phyloP scores from a whole-genome alignment of 768 basidiomycete genomes.

The Tephrocybe rancida region DNA sequence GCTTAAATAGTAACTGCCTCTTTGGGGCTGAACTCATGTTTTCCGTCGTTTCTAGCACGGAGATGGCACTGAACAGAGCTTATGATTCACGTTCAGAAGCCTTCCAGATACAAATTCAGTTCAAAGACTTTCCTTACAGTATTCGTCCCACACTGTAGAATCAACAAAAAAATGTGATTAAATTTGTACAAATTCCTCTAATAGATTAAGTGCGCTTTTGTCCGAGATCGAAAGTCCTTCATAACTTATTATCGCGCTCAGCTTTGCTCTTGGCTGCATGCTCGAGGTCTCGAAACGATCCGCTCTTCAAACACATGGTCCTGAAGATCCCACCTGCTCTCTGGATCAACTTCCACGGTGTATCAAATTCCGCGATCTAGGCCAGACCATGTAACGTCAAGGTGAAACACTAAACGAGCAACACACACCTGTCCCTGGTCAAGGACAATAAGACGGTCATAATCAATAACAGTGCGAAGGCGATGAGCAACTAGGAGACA shows the following conservation, averaged over 20 bases:
- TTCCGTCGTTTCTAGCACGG: too few relatives aligned
- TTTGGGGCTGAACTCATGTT: too few relatives aligned
- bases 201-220: too few relatives aligned
- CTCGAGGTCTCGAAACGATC: constrained; percentile 25
- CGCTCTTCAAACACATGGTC: constrained; percentile 28
- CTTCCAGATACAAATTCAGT: too few relatives aligned
- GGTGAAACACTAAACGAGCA: neutral
- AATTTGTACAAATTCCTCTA: too few relatives aligned
- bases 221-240: too few relatives aligned
- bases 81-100: too few relatives aligned
- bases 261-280: constrained; percentile 21
- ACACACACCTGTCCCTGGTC: constrained; percentile 60
- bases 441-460: constrained; percentile 79
- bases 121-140: too few relatives aligned
- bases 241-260: neutral
- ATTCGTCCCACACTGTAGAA: too few relatives aligned
- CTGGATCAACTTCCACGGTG: constrained; percentile 66
- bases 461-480: constrained; percentile 77
- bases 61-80: too few relatives aligned
- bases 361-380: constrained; percentile 68
- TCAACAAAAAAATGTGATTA: too few relatives aligned
- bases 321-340: constrained; percentile 56
- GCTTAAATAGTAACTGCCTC: too few relatives aligned
- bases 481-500: constrained; percentile 64
- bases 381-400: neutral